Conservation (phyloP, 164 flowering plant genomes). For the Vitis labrusca region DNA sequence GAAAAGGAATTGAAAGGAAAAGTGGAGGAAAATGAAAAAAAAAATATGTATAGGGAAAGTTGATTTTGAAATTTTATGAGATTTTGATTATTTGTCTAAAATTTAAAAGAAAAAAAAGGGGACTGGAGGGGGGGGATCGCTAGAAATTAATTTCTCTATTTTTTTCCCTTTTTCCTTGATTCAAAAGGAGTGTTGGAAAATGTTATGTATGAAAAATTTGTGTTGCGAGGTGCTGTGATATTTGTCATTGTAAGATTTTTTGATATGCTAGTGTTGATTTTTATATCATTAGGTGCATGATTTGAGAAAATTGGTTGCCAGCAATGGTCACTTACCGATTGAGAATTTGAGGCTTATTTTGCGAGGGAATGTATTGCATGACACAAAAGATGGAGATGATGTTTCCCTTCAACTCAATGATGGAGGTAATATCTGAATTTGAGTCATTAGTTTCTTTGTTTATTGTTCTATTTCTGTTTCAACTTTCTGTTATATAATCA, state of each 20-base stretch:
- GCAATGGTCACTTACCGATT: constrained; percentile 34
- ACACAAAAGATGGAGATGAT: constrained; percentile 53
- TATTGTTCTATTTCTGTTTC: background rate
- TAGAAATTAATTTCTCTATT: too few species aligned
- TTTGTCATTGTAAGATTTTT: background rate
- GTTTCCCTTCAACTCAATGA: constrained; percentile 40
- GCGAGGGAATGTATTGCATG: constrained; percentile 64
- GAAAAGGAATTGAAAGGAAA: too few species aligned
- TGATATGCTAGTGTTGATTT: background rate
- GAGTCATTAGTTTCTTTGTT: background rate
- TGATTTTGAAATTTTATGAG: too few species aligned
- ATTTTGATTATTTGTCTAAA: too few species aligned
- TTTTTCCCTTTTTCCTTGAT: too few species aligned
- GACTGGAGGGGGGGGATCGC: too few species aligned
- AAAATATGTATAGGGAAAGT: too few species aligned
- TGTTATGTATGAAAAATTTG: too few species aligned
- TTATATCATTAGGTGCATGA: constrained; percentile 51
- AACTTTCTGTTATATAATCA: too few species aligned
- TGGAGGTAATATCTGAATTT: constrained; percentile 52
- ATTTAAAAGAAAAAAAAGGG: too few species aligned
- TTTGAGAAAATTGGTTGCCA: constrained; percentile 68
- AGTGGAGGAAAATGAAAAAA: too few species aligned
- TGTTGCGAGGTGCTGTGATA: background rate
- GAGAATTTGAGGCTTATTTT: constrained; percentile 72
- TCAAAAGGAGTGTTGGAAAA: too few species aligned